Evolutionary conservation across 345 rosid genomes (phyloP).

Genomic region (Mercurialis annua): DNA sequence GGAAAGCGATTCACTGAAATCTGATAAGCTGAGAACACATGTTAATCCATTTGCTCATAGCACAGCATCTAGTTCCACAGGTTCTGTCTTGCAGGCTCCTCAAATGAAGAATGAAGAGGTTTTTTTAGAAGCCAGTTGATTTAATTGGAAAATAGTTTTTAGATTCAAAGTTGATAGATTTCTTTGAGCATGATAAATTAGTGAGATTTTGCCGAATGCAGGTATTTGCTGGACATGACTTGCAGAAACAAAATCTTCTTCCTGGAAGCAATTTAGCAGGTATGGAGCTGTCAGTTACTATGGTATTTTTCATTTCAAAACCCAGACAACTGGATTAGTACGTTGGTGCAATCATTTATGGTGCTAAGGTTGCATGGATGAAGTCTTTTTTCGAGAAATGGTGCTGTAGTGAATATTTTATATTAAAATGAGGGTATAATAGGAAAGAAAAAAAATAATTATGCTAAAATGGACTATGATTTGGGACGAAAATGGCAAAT

Average conservation of each 20-base stretch:
- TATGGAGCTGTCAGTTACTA: slow-evolving; percentile 13
- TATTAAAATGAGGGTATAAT: too few species aligned
- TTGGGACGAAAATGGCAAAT: too few species aligned
- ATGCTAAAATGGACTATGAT: too few species aligned
- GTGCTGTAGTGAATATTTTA: too few species aligned
- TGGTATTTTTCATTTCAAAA: background rate
- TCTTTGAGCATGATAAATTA: slow-evolving; percentile 5
- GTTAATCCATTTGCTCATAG: slow-evolving; percentile 42
- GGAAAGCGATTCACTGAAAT: slow-evolving; percentile 47
- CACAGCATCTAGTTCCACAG: slow-evolving; percentile 37
- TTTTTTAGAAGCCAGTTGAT: slow-evolving; percentile 12
- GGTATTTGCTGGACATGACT: slow-evolving; percentile 41
- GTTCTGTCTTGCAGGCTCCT: slow-evolving; percentile 38
- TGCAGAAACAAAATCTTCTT: slow-evolving; percentile 41
- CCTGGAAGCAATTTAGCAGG: slow-evolving; percentile 53
- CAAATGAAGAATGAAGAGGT: slow-evolving; percentile 80
- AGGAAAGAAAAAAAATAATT: too few species aligned
- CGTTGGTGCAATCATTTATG: background rate
- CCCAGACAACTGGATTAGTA: background rate
- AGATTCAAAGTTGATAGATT: background rate
- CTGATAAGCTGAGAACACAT: slow-evolving; percentile 43
- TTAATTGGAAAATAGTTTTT: slow-evolving; percentile 2
- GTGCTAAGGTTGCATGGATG: background rate
- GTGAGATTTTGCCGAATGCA: slow-evolving; percentile 27
- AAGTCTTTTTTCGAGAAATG: too few species aligned